Conservation (phyloP, 192 early-diverging fungal genomes). For the Mortierella hygrophila region DNA sequence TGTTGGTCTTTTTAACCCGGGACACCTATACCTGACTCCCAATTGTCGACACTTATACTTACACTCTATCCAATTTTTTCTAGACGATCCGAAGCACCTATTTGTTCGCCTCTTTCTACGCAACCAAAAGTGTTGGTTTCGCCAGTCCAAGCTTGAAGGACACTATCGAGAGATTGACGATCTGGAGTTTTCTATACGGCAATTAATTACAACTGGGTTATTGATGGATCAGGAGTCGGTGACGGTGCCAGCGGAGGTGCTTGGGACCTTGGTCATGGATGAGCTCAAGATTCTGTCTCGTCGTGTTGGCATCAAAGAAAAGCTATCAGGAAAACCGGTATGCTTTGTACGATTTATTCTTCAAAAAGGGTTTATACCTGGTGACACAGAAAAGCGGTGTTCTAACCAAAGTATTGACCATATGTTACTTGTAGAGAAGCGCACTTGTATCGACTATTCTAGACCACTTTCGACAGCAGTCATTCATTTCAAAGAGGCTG, state of each 20-base stretch:
- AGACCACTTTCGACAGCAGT: conserved; percentile 52
- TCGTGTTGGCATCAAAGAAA: conserved; percentile 22
- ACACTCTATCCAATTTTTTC: not conserved
- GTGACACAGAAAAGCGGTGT: not conserved
- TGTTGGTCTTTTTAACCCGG: not conserved
- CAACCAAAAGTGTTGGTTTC: conserved; percentile 56
- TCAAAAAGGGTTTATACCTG: not conserved
- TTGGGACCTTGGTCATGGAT: conserved; percentile 36
- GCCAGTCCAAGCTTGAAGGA: conserved; percentile 36
- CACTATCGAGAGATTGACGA: conserved; percentile 43
- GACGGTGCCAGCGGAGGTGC: conserved; percentile 22
- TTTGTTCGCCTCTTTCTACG: conserved; percentile 59
- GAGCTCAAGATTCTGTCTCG: conserved; percentile 52
- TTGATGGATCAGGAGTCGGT: conserved; percentile 37
- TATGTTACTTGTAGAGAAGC: conserved; percentile 14
- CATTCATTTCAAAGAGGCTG: conserved; percentile 39
- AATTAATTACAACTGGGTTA: conserved; percentile 28
- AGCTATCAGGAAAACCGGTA: conserved; percentile 36
- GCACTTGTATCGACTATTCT: conserved; percentile 21
- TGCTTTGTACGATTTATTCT: not conserved
- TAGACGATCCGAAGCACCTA: conserved; percentile 58
- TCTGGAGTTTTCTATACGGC: conserved; percentile 26
- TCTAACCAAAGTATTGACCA: not conserved
- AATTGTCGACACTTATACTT: not conserved
- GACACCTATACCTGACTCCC: not conserved